Evolutionary conservation across 805 yeast species (phyloP), one percentile per base, ranked within the genome.

Genomic region (Yarrowia sp.): DNA sequence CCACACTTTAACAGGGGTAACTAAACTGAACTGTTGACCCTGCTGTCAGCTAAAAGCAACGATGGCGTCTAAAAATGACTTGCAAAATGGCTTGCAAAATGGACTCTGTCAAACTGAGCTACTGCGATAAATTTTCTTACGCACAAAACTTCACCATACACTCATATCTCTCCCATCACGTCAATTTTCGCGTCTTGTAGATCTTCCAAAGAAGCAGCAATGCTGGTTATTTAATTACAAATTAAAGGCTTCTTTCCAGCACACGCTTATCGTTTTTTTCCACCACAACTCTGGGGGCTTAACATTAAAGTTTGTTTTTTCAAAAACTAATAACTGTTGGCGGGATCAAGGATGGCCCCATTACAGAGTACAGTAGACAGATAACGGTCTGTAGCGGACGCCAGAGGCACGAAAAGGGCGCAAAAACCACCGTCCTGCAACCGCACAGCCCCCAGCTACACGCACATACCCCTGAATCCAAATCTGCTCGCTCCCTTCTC

Each of bases 281-380:
- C 4, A 6, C 39, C 38, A 17, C 31, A 47, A 47, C 53, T 15
- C 33, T 17, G 14, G 13, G 15, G 53, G 31, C n/a, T 17, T 32
- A 2, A 35, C n/a, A 8, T 10, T 35, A 48, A 18, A 48, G 55
- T 48, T 47, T 47, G 35, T 4, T 11, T 13, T 31, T 48, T 48
- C 8, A 7, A 33, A 48, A 48, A 48, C 32, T 48, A 48, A 39
- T 38, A 32, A 22, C 53, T 32, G 33, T 47, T 22, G 53, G 53
- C 38, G 53, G 33, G 53, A 47, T 32, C 33, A 32, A 45, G n/a
- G 39, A 22, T 47, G 53, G 38, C 53, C n/a, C 38, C 50, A 28
- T n/a, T 22, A 9, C 5, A 8, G 18, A 9, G 4, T n/a, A 14
- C 14, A 4, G 13, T 10, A 22, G 14, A 44, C 11, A 28, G 5